Evolutionary conservation across 2,329 filamentous ascomycete species (phyloP), one percentile per base, ranked within the genome.

Genomic region (Cladosporium sp.): DNA sequence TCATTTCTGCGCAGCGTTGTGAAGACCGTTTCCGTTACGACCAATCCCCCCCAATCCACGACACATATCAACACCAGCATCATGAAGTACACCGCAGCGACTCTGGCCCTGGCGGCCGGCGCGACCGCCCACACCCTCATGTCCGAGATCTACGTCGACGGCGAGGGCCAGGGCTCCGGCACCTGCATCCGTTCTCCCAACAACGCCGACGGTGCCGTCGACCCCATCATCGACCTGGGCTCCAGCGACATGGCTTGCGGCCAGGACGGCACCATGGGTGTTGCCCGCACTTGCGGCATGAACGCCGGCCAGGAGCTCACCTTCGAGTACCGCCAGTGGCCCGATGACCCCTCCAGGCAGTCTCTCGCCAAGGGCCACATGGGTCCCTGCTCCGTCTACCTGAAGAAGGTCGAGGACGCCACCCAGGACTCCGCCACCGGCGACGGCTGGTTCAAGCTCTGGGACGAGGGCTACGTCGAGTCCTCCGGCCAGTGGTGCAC

Each of bases 371-470:
- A 64, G 10, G 78, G 76, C 33, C 84, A 85, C 68, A 77, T 81
- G 65, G 86, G 86, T 0, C 84, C 86, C 45, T 87, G 85, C 63
- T 79, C 85, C 28, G 79, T 89, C 19, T 90, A 89, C 68, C 74
- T 88, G 71, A 89, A 89, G 73, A 80, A 81, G 62, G 79, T 89
- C 1, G 69, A 74, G 58, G 75, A 82, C 53, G 81, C 83, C 54
- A 70, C 69, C 46, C 67, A 78, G 10, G 81, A 81, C 46, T 54
- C 56, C 19, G 72, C 65, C 59, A 71, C 76, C 19, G 85, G 86
- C 4, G 71, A 75, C 46, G 86, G 86, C 37, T 91, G 86, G 87
- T 87, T 90, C 77, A 89, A 89, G 76, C 80, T 90, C 64, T 88
- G 78, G 74, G 79, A 87, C 54, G 77, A 84, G 48, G 84, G 83